Evolutionary conservation across 805 yeast species (phyloP).

Genomic region (Lipomyces spencermartinsiae): DNA sequence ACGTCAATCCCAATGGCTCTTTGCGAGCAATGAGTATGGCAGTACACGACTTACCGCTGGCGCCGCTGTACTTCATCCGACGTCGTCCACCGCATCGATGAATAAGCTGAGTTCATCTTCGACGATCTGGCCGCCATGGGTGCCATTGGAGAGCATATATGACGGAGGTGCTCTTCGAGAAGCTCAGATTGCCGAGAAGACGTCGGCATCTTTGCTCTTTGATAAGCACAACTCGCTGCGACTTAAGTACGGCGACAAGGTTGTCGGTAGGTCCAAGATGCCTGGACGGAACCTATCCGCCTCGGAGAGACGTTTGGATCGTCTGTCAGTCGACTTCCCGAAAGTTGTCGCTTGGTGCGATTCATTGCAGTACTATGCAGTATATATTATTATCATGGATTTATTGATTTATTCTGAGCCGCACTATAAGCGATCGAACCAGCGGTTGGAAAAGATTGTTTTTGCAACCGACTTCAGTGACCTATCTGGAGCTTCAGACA

Average conservation of each 20-base stretch:
- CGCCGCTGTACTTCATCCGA: not conserved
- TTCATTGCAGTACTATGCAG: conserved; percentile 71
- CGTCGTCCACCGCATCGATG: not conserved
- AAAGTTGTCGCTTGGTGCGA: conserved; percentile 70
- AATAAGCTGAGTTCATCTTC: not conserved
- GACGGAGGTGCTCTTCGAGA: conserved; percentile 56
- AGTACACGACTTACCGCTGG: conserved; percentile 47
- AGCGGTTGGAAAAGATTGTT: conserved; percentile 67
- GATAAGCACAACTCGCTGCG: conserved; percentile 60
- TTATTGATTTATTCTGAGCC: conserved; percentile 80
- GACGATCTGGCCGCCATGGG: conserved; percentile 86
- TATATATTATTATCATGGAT: conserved; percentile 67
- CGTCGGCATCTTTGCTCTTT: conserved; percentile 65
- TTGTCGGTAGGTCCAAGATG: conserved; percentile 20
- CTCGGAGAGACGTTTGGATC: conserved; percentile 48
- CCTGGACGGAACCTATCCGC: conserved; percentile 17
- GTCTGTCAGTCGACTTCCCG: conserved; percentile 70
- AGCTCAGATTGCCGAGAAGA: conserved; percentile 65
- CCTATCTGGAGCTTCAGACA: conserved; percentile 54
- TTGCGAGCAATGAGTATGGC: conserved; percentile 65
- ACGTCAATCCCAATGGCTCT: conserved; percentile 48
- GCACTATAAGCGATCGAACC: conserved; percentile 59
- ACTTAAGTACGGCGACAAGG: conserved; percentile 42
- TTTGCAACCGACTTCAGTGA: conserved; percentile 76
- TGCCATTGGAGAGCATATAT: conserved; percentile 72